Base-by-base conservation (phyloP, 148 eudicot species). In the Vaccinium corymbosum region DNA sequence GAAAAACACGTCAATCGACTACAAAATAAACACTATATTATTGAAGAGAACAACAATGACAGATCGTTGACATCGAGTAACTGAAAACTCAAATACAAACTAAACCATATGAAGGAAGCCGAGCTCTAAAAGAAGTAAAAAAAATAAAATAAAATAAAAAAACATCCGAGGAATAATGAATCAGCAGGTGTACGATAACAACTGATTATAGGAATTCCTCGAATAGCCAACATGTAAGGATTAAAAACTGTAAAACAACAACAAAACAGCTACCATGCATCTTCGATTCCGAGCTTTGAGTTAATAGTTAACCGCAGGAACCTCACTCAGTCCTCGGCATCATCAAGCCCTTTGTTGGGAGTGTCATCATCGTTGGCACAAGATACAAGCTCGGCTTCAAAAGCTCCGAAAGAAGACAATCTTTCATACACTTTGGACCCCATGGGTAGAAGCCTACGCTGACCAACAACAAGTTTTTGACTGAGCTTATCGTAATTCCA, bases 331-430 rank as follows among this genome's bases (percentile, higher is more conserved):
- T 49, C 82, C 22, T 56, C 80, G 11, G 66, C 22, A 3, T 74
- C 84, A 29, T 82, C 85, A 11, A 35, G 79, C 74, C 79, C 82
- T 64, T 85, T 79, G 61, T 64, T 74, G 76, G 17, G 27, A 62
- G 64, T 76, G n/a, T 7, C 61, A 35, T 73, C 57, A 79, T 79
- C 85, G 32, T 83, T 82, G 80, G 83, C 90, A 72, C 87, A 89
- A 75, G 90, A 85, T 52, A 89, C 90, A 15, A 95, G 99, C 90
- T 93, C 98, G 3, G 97, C 84, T 87, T 94, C 98, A 76, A 81
- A 72, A 7, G 87, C 76, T 42, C 80, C 85, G 12, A 93, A 85
- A 57, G 97, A 92, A 64, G 97, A 91, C 89, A 96, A 68, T 86
- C 89, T 90, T 87, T 94, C 93, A 42, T 96, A 94, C 75, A 77